Conservation (phyloP, 2,329 filamentous ascomycete species). For the Chaetomium olivaceum region DNA sequence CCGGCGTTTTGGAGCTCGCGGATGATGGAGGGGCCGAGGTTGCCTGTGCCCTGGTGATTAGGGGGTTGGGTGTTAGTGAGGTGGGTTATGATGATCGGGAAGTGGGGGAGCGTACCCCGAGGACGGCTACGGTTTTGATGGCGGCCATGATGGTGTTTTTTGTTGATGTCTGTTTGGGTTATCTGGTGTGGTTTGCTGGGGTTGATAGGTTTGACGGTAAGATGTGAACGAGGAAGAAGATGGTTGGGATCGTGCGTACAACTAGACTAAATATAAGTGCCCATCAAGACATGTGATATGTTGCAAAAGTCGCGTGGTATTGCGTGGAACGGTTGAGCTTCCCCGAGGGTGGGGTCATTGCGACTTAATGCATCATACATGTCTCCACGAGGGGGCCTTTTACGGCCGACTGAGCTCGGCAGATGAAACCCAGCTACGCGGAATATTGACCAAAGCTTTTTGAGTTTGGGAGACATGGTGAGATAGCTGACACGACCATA, state of each 20-base stretch:
- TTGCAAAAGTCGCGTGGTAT: conserved; percentile 29
- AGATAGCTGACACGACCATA: background rate
- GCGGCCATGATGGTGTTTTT: conserved; percentile 26
- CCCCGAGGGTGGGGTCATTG: conserved; percentile 16
- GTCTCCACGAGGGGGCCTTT: too few relatives aligned
- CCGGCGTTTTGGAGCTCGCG: conserved; percentile 37
- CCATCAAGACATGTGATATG: conserved; percentile 18
- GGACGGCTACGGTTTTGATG: conserved; percentile 40
- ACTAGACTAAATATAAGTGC: background rate
- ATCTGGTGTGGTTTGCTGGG: background rate
- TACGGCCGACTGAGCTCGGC: background rate
- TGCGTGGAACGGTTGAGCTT: conserved; percentile 11
- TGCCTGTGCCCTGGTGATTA: conserved; percentile 37
- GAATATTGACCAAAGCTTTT: background rate
- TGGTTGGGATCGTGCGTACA: too few relatives aligned
- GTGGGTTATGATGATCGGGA: background rate
- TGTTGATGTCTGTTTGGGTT: background rate
- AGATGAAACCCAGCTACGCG: background rate
- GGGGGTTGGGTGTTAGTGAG: background rate
- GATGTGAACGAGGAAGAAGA: background rate
- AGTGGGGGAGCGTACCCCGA: conserved; percentile 37
- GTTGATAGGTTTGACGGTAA: background rate
- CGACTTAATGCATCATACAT: background rate
- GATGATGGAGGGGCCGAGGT: conserved; percentile 38
- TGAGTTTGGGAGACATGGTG: background rate